Conservation (phyloP, 805 yeast species). For the Ascoidea asiatica region DNA sequence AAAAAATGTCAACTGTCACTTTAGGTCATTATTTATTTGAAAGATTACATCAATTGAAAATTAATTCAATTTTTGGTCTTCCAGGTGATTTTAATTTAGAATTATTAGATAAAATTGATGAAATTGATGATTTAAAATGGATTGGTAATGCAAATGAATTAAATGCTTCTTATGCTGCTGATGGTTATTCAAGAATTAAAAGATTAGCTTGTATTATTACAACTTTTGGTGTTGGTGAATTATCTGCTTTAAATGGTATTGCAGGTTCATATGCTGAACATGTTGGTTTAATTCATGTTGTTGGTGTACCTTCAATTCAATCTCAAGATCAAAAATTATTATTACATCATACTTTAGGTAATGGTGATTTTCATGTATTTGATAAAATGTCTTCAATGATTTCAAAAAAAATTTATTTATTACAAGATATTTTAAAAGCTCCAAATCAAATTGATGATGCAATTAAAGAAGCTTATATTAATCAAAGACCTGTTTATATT, state of each 20-base stretch:
- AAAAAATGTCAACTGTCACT: too few relatives aligned
- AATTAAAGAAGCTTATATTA: conserved; percentile 53
- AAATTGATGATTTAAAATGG: conserved; percentile 70
- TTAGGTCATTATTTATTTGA: conserved; percentile 71
- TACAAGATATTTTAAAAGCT: conserved; percentile 52
- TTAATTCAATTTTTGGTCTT: conserved; percentile 62
- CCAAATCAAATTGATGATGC: conserved; percentile 63
- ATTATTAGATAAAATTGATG: conserved; percentile 58
- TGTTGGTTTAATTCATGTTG: conserved; percentile 73
- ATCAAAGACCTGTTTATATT: conserved; percentile 72
- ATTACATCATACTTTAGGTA: conserved; percentile 75
- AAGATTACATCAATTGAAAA: conserved; percentile 59
- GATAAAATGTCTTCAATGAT: conserved; percentile 66
- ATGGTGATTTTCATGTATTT: conserved; percentile 71
- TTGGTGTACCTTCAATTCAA: conserved; percentile 71
- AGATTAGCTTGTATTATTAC: conserved; percentile 65
- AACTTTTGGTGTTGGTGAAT: conserved; percentile 87
- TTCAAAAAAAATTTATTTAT: conserved; percentile 49
- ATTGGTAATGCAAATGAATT: conserved; percentile 85
- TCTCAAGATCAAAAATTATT: conserved; percentile 61
- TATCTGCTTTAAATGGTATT: conserved; percentile 72
- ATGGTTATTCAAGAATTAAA: conserved; percentile 76
- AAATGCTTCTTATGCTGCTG: conserved; percentile 82
- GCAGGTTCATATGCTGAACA: conserved; percentile 88
- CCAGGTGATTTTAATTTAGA: conserved; percentile 77